Percentiles rank a stretch among this genome's conserved stretches.
phyloP scores from a whole-genome alignment of 2,329 filamentous ascomycete genomes.

The Huntiella omanensis region DNA sequence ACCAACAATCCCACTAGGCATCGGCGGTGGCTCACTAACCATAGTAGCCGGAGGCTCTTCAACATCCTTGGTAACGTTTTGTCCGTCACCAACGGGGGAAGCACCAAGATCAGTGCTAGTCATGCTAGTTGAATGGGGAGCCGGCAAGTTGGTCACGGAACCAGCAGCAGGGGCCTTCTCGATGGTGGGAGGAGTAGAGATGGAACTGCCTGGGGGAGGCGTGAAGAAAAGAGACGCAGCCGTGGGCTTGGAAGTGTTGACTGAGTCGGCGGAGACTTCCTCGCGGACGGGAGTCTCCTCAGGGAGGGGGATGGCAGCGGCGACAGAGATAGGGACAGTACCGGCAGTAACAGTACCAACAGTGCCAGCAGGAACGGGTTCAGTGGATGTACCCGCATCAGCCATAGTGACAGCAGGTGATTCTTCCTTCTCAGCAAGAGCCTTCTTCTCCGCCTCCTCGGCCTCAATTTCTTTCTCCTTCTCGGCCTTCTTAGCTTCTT shows the following conservation, averaged over 20 bases:
- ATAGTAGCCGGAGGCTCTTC: too few species aligned
- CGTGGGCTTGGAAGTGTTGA: background rate
- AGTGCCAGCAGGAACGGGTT: background rate
- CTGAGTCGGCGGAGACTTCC: background rate
- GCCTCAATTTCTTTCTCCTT: background rate
- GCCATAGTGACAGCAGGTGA: too few species aligned
- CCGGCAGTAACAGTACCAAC: background rate
- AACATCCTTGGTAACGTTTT: background rate
- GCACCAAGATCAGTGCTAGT: slow-evolving; percentile 1
- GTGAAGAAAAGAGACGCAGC: background rate
- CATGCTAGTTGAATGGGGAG: background rate
- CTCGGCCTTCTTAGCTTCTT: slow-evolving; percentile 16
- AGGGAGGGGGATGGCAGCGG: background rate
- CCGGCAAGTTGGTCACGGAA: background rate
- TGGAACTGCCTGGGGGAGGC: background rate
- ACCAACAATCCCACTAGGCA: too few species aligned
- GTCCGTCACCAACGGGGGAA: background rate
- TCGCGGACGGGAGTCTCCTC: background rate
- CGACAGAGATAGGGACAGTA: background rate
- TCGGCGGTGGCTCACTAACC: too few species aligned
- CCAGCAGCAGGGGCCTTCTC: background rate
- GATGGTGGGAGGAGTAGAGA: background rate
- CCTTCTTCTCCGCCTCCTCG: background rate
- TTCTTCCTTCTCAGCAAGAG: too few species aligned
- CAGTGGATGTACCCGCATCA: too few species aligned